Conservation (phyloP, 1,139 yeast species). For the Pichia terricola region DNA sequence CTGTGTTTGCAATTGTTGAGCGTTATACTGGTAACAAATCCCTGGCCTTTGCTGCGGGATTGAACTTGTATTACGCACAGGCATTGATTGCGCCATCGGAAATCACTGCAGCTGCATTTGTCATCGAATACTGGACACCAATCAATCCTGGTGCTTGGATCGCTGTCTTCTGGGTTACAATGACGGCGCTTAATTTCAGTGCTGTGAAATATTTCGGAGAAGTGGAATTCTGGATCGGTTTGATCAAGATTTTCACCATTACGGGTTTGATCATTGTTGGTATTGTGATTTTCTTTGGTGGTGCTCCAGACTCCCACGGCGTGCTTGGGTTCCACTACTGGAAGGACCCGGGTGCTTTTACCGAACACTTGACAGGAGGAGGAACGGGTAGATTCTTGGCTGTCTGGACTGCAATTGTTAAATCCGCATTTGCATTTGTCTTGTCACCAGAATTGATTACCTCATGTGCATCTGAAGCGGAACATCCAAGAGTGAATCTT, state of each 20-base stretch:
- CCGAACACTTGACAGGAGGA: constrained; percentile 34
- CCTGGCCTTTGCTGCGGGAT: constrained; percentile 33
- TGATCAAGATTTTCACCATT: constrained; percentile 30
- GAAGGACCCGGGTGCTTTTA: constrained; percentile 29
- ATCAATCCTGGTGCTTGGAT: constrained; percentile 37
- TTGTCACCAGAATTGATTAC: constrained; percentile 26
- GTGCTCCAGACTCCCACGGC: constrained; percentile 27
- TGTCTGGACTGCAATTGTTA: constrained; percentile 58
- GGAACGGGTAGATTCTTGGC: constrained; percentile 64
- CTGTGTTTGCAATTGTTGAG: constrained; percentile 16
- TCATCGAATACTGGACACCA: constrained; percentile 39
- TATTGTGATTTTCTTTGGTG: constrained; percentile 34
- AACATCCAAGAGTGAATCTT: constrained; percentile 34
- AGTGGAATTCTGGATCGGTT: constrained; percentile 42
- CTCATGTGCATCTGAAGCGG: constrained; percentile 35
- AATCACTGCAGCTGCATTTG: constrained; percentile 43
- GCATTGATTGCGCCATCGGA: constrained; percentile 41
- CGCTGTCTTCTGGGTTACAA: constrained; percentile 31
- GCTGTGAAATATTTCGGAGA: constrained; percentile 41
- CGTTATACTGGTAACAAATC: constrained; percentile 19
- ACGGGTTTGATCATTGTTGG: constrained; percentile 28
- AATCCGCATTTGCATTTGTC: constrained; percentile 69
- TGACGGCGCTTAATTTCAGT: constrained; percentile 32
- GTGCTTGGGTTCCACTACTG: constrained; percentile 31
- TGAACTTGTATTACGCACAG: constrained; percentile 40